Base-by-base conservation (phyloP, 192 early-diverging fungal genomes). In the Spinellus fusiger region DNA sequence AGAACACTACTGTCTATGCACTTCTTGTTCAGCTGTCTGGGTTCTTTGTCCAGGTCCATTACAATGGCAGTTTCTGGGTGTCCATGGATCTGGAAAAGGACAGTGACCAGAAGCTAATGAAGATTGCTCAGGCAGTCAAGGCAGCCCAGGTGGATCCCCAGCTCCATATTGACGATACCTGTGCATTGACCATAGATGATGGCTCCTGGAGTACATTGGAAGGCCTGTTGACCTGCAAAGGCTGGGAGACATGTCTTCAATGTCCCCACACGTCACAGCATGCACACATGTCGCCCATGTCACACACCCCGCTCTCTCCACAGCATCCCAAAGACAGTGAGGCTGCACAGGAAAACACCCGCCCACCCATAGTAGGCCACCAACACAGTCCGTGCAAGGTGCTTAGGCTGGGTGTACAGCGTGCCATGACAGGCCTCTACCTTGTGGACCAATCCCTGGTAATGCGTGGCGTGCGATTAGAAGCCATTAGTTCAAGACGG, bases 121-220 rank as follows among this genome's bases (percentile, higher is more conserved):
- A 18, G 1, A 61, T 74, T 5, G 72, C 58, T 16, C 49, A 74
- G 10, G 38, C 34, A 4, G n/a, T 65, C 5, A 69, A 65, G 49
- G 52, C 49, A 25, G 28, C 33, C 3, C 37, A 47, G 0, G 25
- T 69, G 0, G 33, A 51, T 47, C 16, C 52, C 8, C 29, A 40
- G n/a, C 32, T 69, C 0, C 59, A 48, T 50, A 22, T 68, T 8
- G 63, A 74, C 25, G 32, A 13, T 23, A 35, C 34, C 26, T 69
- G 72, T 59, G 72, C 66, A 15, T 62, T 74, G 1, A 54, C 35
- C 7, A 46, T 74, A 27, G 72, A 74, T 26, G 72, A 69, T 29
- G 28, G 53, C 18, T 25, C 27, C 10, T 49, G 69, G 1, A 56
- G 31, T 10, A 47, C 34, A 12, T 15, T 63, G 22, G 46, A 51